phyloP scores from a whole-genome alignment of 2,329 filamentous ascomycete genomes.

The Dactylellina leptospora region DNA sequence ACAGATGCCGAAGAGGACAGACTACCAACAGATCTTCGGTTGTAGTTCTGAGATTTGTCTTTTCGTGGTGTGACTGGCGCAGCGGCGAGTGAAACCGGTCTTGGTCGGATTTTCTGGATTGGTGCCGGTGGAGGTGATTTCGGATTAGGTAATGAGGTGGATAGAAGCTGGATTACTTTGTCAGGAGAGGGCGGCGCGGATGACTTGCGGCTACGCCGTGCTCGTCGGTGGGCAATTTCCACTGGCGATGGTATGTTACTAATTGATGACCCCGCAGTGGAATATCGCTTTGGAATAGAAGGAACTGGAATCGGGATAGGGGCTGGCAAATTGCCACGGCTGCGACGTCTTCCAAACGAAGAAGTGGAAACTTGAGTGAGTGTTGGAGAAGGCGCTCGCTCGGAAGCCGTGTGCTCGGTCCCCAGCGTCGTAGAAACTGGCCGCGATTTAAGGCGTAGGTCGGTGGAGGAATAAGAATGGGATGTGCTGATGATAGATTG shows the following conservation, averaged over 20 bases:
- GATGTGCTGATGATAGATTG: constrained; percentile 33
- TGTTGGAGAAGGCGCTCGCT: constrained; percentile 41
- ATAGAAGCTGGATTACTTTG: constrained; percentile 26
- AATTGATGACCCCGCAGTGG: constrained; percentile 38
- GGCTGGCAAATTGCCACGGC: constrained; percentile 32
- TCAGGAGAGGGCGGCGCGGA: constrained; percentile 46
- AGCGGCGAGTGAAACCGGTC: constrained; percentile 49
- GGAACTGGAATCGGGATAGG: constrained; percentile 51
- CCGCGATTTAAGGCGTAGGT: constrained; percentile 40
- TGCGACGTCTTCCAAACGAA: constrained; percentile 39
- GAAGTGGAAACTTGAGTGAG: constrained; percentile 45
- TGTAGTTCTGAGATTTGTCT: constrained; percentile 39
- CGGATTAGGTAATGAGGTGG: constrained; percentile 45
- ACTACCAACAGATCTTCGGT: constrained; percentile 45
- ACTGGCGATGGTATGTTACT: constrained; percentile 41
- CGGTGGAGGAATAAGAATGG: constrained; percentile 41
- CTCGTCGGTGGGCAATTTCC: constrained; percentile 38
- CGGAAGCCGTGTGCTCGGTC: constrained; percentile 42
- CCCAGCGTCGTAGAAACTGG: constrained; percentile 46
- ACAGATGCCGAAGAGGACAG: constrained; percentile 45
- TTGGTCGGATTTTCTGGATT: constrained; percentile 26
- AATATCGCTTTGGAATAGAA: constrained; percentile 49
- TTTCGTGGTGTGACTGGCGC: constrained; percentile 41
- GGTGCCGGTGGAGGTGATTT: constrained; percentile 34
- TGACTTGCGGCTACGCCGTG: constrained; percentile 38